Evolutionary conservation across 441 rosid genomes (phyloP).

Genomic region (Croton setiger): DNA sequence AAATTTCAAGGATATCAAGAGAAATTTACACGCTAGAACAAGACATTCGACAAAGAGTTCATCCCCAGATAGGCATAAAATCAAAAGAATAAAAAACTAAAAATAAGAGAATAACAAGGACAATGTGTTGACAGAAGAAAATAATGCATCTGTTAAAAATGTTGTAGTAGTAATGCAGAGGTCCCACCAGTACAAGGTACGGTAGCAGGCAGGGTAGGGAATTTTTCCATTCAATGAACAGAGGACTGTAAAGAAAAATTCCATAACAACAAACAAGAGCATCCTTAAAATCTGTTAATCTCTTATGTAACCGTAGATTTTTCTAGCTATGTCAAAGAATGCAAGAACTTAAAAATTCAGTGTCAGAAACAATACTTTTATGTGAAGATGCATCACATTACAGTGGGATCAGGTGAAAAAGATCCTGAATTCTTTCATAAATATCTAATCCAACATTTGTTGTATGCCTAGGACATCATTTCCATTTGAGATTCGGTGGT

Average conservation of each 20-base stretch:
- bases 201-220: neutral
- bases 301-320: neutral
- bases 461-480: neutral
- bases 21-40: slow-evolving; percentile 5
- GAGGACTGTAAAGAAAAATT: slow-evolving; percentile 5
- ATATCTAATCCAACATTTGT: neutral
- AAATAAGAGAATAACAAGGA: slow-evolving; percentile 13
- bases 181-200: slow-evolving; percentile 15
- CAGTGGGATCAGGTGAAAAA: no score
- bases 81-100: slow-evolving; percentile 1
- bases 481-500: neutral
- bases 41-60: slow-evolving; percentile 18
- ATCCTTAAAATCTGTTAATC: neutral
- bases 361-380: neutral
- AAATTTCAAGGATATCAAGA: slow-evolving; percentile 19
- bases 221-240: slow-evolving; percentile 17
- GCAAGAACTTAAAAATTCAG: neutral
- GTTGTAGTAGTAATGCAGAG: neutral
- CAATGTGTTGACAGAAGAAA: slow-evolving; percentile 12
- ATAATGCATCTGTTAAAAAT: slow-evolving; percentile 10
- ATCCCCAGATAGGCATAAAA: slow-evolving; percentile 10
- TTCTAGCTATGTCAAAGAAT: neutral
- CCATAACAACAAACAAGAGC: neutral
- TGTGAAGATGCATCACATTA: neutral
- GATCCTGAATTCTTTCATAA: neutral